Percentiles rank a stretch among this genome's conserved stretches.
Evolutionary conservation across 148 eudicot species (phyloP).

Genomic region (Nyssa sinensis): DNA sequence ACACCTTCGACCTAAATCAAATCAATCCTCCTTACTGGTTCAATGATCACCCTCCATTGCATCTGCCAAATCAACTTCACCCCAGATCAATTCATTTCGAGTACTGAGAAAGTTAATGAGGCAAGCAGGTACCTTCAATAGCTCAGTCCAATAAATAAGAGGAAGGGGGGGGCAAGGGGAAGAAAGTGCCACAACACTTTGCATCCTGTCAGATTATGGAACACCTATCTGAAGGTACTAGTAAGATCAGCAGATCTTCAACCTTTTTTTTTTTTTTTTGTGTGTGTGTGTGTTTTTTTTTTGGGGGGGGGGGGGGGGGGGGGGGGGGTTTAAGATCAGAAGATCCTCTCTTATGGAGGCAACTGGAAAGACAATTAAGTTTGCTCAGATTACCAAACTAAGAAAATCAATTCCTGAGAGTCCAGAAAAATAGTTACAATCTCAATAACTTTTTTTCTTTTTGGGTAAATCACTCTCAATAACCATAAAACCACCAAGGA

Average conservation of each 20-base stretch:
- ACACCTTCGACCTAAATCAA: no score
- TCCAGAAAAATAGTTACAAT: background rate
- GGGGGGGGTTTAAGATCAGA: no score
- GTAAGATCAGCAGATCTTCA: background rate
- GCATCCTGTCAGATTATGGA: background rate
- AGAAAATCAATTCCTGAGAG: no score
- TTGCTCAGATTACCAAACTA: background rate
- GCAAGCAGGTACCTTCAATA: background rate
- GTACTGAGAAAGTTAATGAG: background rate
- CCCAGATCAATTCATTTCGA: background rate
- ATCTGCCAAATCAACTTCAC: no score
- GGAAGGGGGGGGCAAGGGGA: no score
- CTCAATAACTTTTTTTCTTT: background rate
- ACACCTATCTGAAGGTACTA: no score
- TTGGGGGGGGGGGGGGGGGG: no score
- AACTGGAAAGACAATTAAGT: background rate
- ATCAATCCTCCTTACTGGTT: conserved; percentile 2
- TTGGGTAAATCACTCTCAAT: no score
- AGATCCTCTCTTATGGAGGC: background rate
- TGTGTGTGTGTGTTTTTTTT: no score
- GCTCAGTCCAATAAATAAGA: background rate
- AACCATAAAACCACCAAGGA: no score
- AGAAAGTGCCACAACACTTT: conserved; percentile 2
- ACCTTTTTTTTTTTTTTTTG: no score
- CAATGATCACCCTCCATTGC: background rate